Evolutionary conservation across 768 basidiomycete genomes (phyloP), one percentile per base, ranked within the genome.

Genomic region (Kwoniella europaea): DNA sequence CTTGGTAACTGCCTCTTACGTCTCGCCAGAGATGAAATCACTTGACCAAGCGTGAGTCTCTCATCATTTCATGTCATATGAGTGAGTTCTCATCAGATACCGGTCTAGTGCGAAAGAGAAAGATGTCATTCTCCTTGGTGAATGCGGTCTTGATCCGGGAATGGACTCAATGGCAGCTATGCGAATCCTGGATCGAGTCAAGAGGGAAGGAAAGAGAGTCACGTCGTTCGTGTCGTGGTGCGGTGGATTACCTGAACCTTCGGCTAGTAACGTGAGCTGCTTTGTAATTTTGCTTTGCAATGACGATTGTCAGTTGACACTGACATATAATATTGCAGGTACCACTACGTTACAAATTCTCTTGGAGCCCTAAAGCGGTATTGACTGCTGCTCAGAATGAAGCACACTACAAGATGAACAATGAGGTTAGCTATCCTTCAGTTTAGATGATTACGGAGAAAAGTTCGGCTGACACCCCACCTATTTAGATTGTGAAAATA

Each of bases 311-410:
- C 35, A 35, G 24, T 42, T 55, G 10, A 42, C 35, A 1, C 18
- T 16, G 10, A 56, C 13, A 50, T 15, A 50, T 67, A 84, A 41
- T 18, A 79, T 76, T 84, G 10, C 82, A 86, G 71, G 88, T 91
- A 16, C 93, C 93, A 1, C 84, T 95, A 10, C 87, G 90, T n/a
- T 94, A 96, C 79, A 96, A 94, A 79, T 94, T 94, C 79, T 92
- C 93, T 74, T 98, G 95, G 95, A 91, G 89, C 60, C 94, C 95
- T 0, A 86, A 89, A 68, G 94, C 93, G 5, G 94, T 96, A 9
- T 84, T 98, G 50, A 88, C 86, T 16, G 95, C 94, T 2, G 91
- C 92, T 0, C 82, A 89, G 67, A 93, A 95, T 73, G 81, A 85
- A 0, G 93, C 95, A 1, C 80, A 78, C 50, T 97, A 89, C 82